phyloP scores from a whole-genome alignment of 169 alveolate genomes.

The Plasmodium chabaudi region DNA sequence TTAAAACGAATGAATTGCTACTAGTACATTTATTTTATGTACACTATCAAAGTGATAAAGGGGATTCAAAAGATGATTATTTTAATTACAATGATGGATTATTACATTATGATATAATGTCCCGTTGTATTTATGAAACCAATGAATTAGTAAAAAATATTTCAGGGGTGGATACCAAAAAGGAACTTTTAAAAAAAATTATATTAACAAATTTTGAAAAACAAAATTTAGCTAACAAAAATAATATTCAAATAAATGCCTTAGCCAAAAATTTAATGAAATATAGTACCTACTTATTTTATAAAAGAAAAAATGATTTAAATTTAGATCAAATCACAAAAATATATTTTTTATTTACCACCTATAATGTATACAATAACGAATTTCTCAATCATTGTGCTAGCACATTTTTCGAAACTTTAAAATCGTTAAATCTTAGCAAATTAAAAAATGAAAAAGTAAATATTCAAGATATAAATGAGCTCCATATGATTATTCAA shows the following conservation, averaged over 20 bases:
- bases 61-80: background rate
- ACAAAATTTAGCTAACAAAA: background rate
- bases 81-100: background rate
- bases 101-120: too few relatives aligned
- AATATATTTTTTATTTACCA: constrained; percentile 18
- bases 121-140: too few relatives aligned
- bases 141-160: too few relatives aligned
- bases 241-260: background rate
- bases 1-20: constrained; percentile 58
- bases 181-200: background rate
- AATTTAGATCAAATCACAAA: constrained; percentile 16
- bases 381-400: constrained; percentile 24
- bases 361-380: constrained; percentile 11
- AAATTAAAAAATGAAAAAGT: constrained; percentile 11
- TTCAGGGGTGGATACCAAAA: too few relatives aligned
- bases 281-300: constrained; percentile 36
- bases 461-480: background rate
- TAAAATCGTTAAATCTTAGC: constrained; percentile 5
- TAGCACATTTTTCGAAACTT: background rate
- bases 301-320: constrained; percentile 29
- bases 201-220: background rate
- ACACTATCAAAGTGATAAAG: constrained; percentile 22
- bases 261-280: constrained; percentile 27
- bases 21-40: constrained; percentile 58
- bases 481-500: constrained; percentile 6